Evolutionary conservation across 176 grass and related monocot genomes (phyloP), one percentile per base, ranked within the genome.

Genomic region (Cenchrus purpureus): DNA sequence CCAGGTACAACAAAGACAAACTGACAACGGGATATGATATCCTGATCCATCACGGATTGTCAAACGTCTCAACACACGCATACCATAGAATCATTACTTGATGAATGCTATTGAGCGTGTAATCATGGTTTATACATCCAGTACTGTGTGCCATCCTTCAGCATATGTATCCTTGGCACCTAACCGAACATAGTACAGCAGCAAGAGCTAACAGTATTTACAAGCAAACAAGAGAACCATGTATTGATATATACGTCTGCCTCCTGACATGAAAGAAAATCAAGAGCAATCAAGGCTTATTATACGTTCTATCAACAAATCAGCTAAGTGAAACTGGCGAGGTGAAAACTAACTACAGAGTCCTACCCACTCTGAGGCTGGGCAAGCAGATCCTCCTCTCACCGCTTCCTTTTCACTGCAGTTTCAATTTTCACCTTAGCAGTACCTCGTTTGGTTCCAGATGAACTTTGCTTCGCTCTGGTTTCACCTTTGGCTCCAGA

Each of bases 381-480:
- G 68, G 57, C 48, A 59, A 82, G 12, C 71, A 77, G 31, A 10
- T 20, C 4, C 8, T 15, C 52, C 10, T 46, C 71, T 80, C 51
- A 91, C 1, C 82, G 77, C 66, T 88, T 91, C 51, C 82, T 73
- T 79, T 88, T 88, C 25, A 55, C 73, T 32, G 37, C 20, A 17
- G 72, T 9, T 73, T 79, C 69, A 8, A 19, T 25, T 73, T 86
- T 86, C 4, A 66, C 71, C 11, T 68, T 40, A 3, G 65, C 20
- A 32, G 83, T 45, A 82, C 79, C 72, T 3, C 72, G 37, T 20
- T 82, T 86, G 9, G 37, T 51, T 66, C 48, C 58, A 4, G 82
- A 72, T 44, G 83, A 64, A 61, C 59, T 28, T 78, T 63, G 88
- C 16, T 86, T 90, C 0, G 65, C 73, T 34, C 19, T 16, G 10